Evolutionary conservation across 2,329 filamentous ascomycete species (phyloP).

Genomic region (Bertia moriformis): DNA sequence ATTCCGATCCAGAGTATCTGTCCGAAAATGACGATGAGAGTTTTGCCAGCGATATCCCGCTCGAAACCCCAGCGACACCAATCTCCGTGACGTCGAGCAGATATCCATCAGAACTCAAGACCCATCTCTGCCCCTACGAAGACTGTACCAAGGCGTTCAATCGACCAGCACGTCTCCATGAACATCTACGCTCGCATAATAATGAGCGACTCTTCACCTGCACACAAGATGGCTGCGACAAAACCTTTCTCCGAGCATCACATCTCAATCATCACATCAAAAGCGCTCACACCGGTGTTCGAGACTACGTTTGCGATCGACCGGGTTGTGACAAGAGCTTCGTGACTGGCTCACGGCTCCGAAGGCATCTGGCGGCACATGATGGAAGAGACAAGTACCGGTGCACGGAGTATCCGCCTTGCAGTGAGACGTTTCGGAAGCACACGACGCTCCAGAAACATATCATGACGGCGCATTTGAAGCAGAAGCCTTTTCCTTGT

Average conservation of each 20-base stretch:
- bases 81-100: not conserved
- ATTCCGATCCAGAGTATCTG: not conserved
- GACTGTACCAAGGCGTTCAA: slow-evolving; percentile 76
- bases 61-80: not conserved
- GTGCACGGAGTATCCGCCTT: slow-evolving; percentile 57
- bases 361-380: slow-evolving; percentile 66
- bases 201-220: slow-evolving; percentile 73
- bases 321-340: slow-evolving; percentile 68
- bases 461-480: slow-evolving; percentile 61
- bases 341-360: slow-evolving; percentile 62
- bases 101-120: not conserved
- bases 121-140: slow-evolving; percentile 32
- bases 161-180: slow-evolving; percentile 63
- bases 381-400: slow-evolving; percentile 61
- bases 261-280: slow-evolving; percentile 78
- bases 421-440: slow-evolving; percentile 71
- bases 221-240: slow-evolving; percentile 55
- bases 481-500: slow-evolving; percentile 60
- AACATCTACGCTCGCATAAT: slow-evolving; percentile 72
- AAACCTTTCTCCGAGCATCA: slow-evolving; percentile 73
- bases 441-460: slow-evolving; percentile 75
- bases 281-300: slow-evolving; percentile 60
- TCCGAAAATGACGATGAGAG: not conserved
- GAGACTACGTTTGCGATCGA: slow-evolving; percentile 57
- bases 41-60: not conserved